Evolutionary conservation across 208 protist species (phyloP).

Genomic region (Leishmania gerbilli): DNA sequence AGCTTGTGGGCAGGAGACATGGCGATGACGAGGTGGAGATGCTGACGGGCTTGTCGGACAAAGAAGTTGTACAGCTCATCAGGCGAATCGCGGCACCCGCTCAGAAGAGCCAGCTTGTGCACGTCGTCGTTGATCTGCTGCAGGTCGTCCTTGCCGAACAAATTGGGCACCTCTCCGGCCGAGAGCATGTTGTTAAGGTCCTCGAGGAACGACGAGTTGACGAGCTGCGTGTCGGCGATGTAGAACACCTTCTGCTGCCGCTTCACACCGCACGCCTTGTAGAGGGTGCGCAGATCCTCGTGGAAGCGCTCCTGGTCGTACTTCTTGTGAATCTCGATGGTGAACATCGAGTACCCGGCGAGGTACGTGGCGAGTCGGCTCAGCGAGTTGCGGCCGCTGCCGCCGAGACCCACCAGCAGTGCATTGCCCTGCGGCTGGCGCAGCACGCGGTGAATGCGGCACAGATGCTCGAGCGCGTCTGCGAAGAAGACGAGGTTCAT

Average conservation of each 20-base stretch:
- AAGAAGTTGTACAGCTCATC: constrained; percentile 97
- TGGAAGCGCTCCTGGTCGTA: constrained; percentile 96
- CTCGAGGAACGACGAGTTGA: constrained; percentile 96
- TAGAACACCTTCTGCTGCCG: constrained; percentile 97
- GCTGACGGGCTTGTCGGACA: constrained; percentile 93
- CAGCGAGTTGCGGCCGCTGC: constrained; percentile 96
- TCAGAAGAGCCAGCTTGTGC: constrained; percentile 86
- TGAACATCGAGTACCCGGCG: constrained; percentile 94
- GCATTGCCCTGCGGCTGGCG: constrained; percentile 96
- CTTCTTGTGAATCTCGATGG: constrained; percentile 97
- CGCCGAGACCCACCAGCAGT: constrained; percentile 97
- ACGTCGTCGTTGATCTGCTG: constrained; percentile 93
- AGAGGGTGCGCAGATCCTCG: constrained; percentile 97
- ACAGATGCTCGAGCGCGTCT: constrained; percentile 97
- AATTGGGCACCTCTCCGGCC: constrained; percentile 98
- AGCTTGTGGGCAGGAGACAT: constrained; percentile 97
- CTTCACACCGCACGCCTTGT: constrained; percentile 94
- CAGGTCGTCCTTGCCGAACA: constrained; percentile 97
- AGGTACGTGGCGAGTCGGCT: constrained; percentile 97
- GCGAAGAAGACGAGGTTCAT: constrained; percentile 99
- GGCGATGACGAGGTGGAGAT: constrained; percentile 97
- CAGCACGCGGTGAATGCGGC: constrained; percentile 97
- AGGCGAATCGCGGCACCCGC: constrained; percentile 87
- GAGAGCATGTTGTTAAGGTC: constrained; percentile 98
- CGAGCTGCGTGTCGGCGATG: constrained; percentile 98